Evolutionary conservation across 805 yeast species (phyloP), one percentile per base, ranked within the genome.

Genomic region (Yarrowia phangngaensis): DNA sequence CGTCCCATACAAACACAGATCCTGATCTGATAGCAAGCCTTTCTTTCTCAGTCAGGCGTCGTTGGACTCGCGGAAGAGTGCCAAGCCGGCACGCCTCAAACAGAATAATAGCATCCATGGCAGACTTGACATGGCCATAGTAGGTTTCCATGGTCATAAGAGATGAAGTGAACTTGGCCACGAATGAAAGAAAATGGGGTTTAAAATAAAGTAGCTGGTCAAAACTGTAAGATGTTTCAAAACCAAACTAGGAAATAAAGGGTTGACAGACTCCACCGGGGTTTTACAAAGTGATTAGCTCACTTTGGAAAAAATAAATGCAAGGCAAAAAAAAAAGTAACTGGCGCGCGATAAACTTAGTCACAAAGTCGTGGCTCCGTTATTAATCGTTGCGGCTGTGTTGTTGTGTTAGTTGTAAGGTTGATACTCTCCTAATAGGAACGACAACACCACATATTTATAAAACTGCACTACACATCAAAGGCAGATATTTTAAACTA

Each of bases 1-100:
- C 89, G 60, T 78, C 81, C 88, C 88, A 82, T 7, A 81, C 74
- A 56, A 77, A 82, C 2, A 82, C 73, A 2, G 80, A 70, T 4
- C 86, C 86, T 7, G 79, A 70, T 15, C 64, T 63, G 31, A 83
- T 80, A 15, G 65, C 63, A 20, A 67, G 61, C 17, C 84, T 65
- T 60, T 82, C 86, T 20, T 65, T 64, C 17, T 74, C 78, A 11
- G 77, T 72, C 11, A 82, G 70, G 20, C 89, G 63, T 49, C 83
- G 71, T 45, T 70, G 74, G 2, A 80, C 70, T n/a, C 74, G 71
- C 1, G 85, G 82, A 6, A 82, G 68, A 6, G 74, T 46, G 6
- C 77, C 76, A 19, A 70, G 60, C 26, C 83, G 68, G 8, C 82
- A 72, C 1, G 84, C 89, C 64, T 82, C 87, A 19, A 83, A 63